Evolutionary conservation across 1,284 basidiomycete species (phyloP).

Genomic region (Sporisorium exsertum): DNA sequence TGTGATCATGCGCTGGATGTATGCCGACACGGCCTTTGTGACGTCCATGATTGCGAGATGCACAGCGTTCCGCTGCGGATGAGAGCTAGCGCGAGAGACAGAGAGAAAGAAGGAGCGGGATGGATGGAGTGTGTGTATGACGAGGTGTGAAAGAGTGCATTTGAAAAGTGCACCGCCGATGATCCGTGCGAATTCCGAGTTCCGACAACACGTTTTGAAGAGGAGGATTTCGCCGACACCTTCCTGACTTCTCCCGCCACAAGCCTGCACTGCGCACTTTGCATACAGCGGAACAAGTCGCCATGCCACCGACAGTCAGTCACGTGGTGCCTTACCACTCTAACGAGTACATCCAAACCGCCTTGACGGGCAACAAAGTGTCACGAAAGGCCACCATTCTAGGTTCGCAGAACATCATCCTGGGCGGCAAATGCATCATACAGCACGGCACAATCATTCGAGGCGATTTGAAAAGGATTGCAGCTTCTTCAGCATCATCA

Average conservation of each 20-base stretch:
- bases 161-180: conserved; percentile 12
- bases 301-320: conserved; percentile 36
- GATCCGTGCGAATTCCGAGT: conserved; percentile 36
- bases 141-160: neutral
- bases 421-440: conserved; percentile 97
- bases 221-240: neutral
- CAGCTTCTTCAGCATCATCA: conserved; percentile 84
- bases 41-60: conserved; percentile 80
- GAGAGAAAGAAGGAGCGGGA: neutral
- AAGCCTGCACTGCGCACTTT: neutral
- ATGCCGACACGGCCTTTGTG: conserved; percentile 92
- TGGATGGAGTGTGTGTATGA: conserved; percentile 2
- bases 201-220: conserved; percentile 15
- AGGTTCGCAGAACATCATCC: conserved; percentile 94
- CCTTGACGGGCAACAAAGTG: conserved; percentile 89
- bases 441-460: conserved; percentile 87
- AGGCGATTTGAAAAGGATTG: conserved; percentile 77
- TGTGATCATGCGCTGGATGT: conserved; percentile 89
- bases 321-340: conserved; percentile 43
- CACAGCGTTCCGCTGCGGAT: too few species aligned
- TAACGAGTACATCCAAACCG: conserved; percentile 62
- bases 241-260: neutral
- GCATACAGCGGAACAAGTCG: neutral
- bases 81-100: neutral
- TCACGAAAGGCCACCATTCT: conserved; percentile 91